Evolutionary conservation across 2,329 filamentous ascomycete genomes (phyloP).

Genomic region (Sarocladiaceae sp.): DNA sequence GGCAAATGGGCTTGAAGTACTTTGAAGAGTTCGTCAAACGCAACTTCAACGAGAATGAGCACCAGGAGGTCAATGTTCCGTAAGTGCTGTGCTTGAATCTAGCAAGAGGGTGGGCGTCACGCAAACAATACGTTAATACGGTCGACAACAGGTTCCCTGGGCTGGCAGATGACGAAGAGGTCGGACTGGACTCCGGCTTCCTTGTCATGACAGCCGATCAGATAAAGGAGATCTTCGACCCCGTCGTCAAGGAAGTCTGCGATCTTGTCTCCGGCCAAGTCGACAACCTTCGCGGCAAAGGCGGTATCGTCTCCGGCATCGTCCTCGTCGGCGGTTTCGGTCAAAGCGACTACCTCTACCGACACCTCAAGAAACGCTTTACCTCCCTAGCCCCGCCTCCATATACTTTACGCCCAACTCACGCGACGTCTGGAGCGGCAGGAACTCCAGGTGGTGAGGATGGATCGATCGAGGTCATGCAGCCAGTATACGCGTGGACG

Average conservation of each 20-base stretch:
- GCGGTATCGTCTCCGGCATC: constrained; percentile 63
- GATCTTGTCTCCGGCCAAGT: constrained; percentile 64
- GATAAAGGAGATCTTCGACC: constrained; percentile 69
- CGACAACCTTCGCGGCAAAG: constrained; percentile 53
- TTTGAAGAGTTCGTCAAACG: constrained; percentile 83
- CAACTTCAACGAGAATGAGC: constrained; percentile 74
- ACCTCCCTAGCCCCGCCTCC: constrained; percentile 50
- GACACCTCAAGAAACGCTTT: constrained; percentile 64
- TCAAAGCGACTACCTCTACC: constrained; percentile 71
- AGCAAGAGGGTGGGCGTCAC: too few relatives aligned
- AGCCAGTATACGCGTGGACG: constrained; percentile 77
- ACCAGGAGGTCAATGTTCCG: constrained; percentile 71
- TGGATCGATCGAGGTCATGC: constrained; percentile 69
- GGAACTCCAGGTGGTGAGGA: constrained; percentile 31
- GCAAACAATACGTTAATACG: too few relatives aligned
- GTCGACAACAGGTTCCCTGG: constrained; percentile 54
- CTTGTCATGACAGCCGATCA: constrained; percentile 63
- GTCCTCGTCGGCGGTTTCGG: constrained; percentile 78
- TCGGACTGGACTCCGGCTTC: constrained; percentile 69
- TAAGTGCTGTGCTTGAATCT: constrained; percentile 30
- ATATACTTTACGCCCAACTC: constrained; percentile 65
- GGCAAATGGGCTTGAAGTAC: constrained; percentile 72
- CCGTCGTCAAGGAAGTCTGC: constrained; percentile 64
- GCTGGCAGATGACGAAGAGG: constrained; percentile 68
- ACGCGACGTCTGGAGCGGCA: constrained; percentile 38